Percentiles rank a stretch among this genome's conserved stretches.
These are phyloP conservation scores for Cryphonectria parasitica DNA, from an alignment of 2,329 filamentous ascomycete genomes.

Conservation along the genomic window DNA sequence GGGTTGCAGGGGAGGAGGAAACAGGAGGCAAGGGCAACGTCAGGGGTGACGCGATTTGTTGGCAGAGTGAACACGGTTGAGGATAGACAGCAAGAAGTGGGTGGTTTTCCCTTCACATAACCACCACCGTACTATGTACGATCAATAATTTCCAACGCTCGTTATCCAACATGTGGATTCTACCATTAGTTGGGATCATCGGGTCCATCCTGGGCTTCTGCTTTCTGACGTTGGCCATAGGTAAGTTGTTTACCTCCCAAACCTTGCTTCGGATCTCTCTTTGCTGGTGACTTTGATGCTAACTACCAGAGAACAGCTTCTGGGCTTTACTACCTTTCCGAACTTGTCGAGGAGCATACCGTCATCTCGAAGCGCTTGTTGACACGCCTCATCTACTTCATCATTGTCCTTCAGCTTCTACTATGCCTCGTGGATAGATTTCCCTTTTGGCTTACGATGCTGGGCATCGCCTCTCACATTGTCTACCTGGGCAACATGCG, in stretches of 20 bases:
- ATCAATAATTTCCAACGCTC: neutral
- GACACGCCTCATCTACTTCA: conserved; percentile 79
- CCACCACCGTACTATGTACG: conserved; percentile 6
- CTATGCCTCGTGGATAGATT: conserved; percentile 85
- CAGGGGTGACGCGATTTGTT: conserved; percentile 25
- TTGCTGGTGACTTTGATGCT: conserved; percentile 11
- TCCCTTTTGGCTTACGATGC: conserved; percentile 71
- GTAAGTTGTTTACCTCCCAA: conserved; percentile 48
- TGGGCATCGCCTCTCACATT: conserved; percentile 80
- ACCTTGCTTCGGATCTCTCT: neutral
- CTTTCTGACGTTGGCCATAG: conserved; percentile 93
- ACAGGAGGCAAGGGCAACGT: conserved; percentile 20
- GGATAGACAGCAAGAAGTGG: conserved; percentile 1
- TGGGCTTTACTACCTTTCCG: conserved; percentile 97
- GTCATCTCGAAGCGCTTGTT: conserved; percentile 89
- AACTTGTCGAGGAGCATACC: conserved; percentile 97
- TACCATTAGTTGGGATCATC: conserved; percentile 87
- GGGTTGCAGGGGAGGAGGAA: neutral
- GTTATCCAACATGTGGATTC: conserved; percentile 79
- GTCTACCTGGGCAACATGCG: conserved; percentile 88
- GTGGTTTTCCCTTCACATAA: neutral
- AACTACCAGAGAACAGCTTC: conserved; percentile 65
- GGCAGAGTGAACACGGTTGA: conserved; percentile 26
- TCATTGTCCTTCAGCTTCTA: conserved; percentile 74
- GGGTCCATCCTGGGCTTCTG: conserved; percentile 87